A percentile compares a stretch with the other conserved stretches of the same genome.
These are phyloP conservation scores for Cetradonia linearis DNA, from an alignment of 495 filamentous ascomycete species.

Conservation along the genomic window DNA sequence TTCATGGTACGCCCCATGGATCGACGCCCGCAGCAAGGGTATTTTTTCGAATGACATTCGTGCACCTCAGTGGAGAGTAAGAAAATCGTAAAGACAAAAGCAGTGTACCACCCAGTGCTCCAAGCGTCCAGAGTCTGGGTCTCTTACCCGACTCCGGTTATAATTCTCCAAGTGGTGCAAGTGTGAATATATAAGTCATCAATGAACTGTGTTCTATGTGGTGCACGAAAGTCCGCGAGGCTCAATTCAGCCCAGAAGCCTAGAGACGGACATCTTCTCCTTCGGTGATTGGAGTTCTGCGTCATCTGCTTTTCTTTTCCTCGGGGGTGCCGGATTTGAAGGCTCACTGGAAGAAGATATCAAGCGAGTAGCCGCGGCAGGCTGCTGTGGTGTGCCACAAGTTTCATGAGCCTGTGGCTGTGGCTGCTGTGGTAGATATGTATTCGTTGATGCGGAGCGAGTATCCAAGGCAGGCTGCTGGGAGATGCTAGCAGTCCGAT, in stretches of 20 bases:
- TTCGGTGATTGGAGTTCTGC: slow-evolving; percentile 7
- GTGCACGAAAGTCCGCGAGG: neutral
- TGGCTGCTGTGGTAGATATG: no score
- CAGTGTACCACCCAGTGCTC: neutral
- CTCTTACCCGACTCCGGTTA: neutral
- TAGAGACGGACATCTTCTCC: slow-evolving; percentile 13
- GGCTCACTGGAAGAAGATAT: neutral
- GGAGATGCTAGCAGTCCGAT: no score
- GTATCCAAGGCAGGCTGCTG: no score
- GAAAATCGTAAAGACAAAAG: neutral
- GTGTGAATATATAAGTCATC: neutral
- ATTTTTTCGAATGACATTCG: neutral
- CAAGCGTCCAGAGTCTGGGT: neutral
- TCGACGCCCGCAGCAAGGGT: slow-evolving; percentile 4
- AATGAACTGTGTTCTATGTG: neutral
- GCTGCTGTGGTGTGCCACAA: neutral
- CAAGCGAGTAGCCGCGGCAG: neutral
- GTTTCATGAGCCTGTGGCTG: neutral
- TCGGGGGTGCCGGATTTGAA: neutral
- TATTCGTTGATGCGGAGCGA: no score
- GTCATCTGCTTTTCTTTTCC: slow-evolving; percentile 8
- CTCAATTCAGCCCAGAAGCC: neutral
- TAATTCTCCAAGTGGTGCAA: neutral
- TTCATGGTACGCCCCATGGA: neutral
- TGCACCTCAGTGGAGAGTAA: neutral